Percentiles rank a stretch among this genome's conserved stretches.
Conservation (phyloP, 2,329 filamentous ascomycete genomes). For the Cytospora piceae region DNA sequence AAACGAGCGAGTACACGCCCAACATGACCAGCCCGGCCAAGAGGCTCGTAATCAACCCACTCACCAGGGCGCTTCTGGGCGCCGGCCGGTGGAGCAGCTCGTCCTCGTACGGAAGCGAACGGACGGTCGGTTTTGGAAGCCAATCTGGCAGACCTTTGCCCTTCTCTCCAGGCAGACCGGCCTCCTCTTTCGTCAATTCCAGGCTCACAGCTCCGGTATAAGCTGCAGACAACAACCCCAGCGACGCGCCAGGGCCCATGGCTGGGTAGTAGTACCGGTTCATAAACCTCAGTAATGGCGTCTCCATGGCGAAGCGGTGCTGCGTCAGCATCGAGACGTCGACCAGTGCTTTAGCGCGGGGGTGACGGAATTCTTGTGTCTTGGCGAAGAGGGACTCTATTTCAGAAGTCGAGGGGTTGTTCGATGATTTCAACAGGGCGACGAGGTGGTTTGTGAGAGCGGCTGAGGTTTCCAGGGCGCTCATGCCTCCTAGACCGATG, state of each 20-base stretch:
- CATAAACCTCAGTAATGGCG: conserved; percentile 7
- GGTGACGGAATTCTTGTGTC: conserved; percentile 5
- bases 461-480: conserved; percentile 12
- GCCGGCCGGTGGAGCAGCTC: conserved; percentile 2
- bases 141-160: background rate
- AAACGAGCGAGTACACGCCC: conserved; percentile 2
- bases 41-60: background rate
- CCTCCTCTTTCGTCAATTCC: background rate
- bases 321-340: conserved; percentile 11
- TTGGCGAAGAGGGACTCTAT: conserved; percentile 4
- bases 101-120: conserved; percentile 16
- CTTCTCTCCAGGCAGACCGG: background rate
- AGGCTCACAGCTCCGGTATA: conserved; percentile 7
- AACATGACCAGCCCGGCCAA: background rate
- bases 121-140: background rate
- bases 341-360: conserved; percentile 14
- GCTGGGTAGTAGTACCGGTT: conserved; percentile 11
- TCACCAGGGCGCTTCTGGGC: conserved; percentile 4
- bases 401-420: background rate
- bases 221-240: conserved; percentile 9
- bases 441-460: conserved; percentile 18
- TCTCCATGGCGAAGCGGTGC: conserved; percentile 17
- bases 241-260: conserved; percentile 2
- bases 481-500: conserved; percentile 10
- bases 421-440: conserved; percentile 5